Percentiles rank a stretch among this genome's conserved stretches.
Evolutionary conservation across 805 yeast species (phyloP).

Genomic region (Metschnikowia anglica): DNA sequence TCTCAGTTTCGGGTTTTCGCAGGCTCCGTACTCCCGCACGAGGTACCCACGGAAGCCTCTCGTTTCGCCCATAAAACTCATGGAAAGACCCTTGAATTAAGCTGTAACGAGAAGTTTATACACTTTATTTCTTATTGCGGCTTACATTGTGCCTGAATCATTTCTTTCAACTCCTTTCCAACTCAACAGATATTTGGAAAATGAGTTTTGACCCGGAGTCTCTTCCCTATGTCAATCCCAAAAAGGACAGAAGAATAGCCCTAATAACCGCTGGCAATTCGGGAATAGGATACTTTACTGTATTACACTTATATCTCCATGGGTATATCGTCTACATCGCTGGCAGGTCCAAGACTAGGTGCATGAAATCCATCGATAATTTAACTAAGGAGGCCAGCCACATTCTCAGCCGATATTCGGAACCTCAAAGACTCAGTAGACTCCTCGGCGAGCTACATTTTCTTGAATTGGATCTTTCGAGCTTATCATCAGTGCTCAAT

Average conservation of each 20-base stretch:
- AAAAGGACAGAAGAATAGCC: slow-evolving; percentile 56
- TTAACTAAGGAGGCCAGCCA: slow-evolving; percentile 52
- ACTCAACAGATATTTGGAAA: neutral
- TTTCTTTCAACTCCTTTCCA: neutral
- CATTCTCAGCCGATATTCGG: slow-evolving; percentile 24
- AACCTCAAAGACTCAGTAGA: slow-evolving; percentile 23
- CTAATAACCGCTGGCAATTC: slow-evolving; percentile 79
- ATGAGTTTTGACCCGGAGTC: slow-evolving; percentile 18
- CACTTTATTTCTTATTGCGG: no score
- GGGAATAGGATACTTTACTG: slow-evolving; percentile 79
- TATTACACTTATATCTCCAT: slow-evolving; percentile 71
- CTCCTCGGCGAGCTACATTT: slow-evolving; percentile 51
- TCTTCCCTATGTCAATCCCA: slow-evolving; percentile 64
- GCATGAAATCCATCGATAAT: slow-evolving; percentile 55
- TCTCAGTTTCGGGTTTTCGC: slow-evolving; percentile 5
- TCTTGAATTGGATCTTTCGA: slow-evolving; percentile 54
- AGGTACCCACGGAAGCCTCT: neutral
- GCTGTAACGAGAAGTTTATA: neutral
- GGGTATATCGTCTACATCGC: slow-evolving; percentile 76
- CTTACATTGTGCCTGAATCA: no score
- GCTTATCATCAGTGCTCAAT: slow-evolving; percentile 31
- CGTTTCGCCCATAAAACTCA: slow-evolving; percentile 1
- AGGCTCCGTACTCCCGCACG: slow-evolving; percentile 10
- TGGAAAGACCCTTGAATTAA: neutral
- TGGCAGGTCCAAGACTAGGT: slow-evolving; percentile 61